phyloP scores from a whole-genome alignment of 495 filamentous ascomycete genomes.

The Penicilliopsis zonata region DNA sequence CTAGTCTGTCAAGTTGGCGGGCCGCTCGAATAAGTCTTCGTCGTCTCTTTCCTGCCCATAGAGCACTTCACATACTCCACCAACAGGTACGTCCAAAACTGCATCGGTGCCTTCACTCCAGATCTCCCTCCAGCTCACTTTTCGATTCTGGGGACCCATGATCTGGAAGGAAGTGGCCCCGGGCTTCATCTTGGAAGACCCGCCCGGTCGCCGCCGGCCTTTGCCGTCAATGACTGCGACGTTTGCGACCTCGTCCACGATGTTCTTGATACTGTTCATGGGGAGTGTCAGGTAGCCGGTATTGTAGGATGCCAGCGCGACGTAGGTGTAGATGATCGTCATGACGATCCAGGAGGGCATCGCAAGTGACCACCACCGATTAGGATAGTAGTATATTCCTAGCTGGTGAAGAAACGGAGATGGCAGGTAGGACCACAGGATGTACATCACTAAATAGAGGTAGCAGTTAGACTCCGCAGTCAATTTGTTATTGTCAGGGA shows the following conservation, averaged over 20 bases:
- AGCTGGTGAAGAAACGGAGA: conserved; percentile 84
- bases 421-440: conserved; percentile 90
- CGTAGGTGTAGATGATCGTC: conserved; percentile 81
- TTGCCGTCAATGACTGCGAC: conserved; percentile 70
- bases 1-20: not conserved
- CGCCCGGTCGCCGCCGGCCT: conserved; percentile 42
- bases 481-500: not conserved
- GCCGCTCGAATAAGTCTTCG: conserved; percentile 12
- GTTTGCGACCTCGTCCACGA: conserved; percentile 83
- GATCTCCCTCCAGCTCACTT: conserved; percentile 56
- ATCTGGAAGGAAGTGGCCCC: conserved; percentile 35
- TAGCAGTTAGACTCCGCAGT: conserved; percentile 1
- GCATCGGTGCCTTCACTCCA: conserved; percentile 95
- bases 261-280: conserved; percentile 69
- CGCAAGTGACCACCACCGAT: conserved; percentile 93
- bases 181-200: conserved; percentile 31
- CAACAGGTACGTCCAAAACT: conserved; percentile 93
- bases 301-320: conserved; percentile 87
- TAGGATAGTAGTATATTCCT: conserved; percentile 92
- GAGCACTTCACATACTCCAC: conserved; percentile 87
- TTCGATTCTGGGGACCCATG: conserved; percentile 36
- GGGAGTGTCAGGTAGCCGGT: conserved; percentile 75
- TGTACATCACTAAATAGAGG: conserved; percentile 52
- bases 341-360: conserved; percentile 86
- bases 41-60: conserved; percentile 36